A percentile compares a stretch with the other conserved stretches of the same genome.
Evolutionary conservation across 768 basidiomycete species (phyloP).

Genomic region (Lactarius evosmus): DNA sequence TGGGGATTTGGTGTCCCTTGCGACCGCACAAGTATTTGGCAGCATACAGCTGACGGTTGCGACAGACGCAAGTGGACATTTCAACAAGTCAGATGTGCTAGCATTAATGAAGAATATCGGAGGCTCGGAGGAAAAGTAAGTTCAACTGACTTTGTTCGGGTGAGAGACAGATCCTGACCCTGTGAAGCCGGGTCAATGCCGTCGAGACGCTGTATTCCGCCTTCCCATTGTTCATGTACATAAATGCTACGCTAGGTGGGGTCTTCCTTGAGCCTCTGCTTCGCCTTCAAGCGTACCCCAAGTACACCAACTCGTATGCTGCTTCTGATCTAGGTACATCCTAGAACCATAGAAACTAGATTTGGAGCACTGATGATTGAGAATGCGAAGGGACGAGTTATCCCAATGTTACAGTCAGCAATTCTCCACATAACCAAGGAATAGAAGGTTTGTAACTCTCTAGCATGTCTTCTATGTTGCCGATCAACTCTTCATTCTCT

Average conservation of each 20-base stretch:
- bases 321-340: slow-evolving; percentile 28
- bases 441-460: slow-evolving; percentile 15
- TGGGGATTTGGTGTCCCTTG: slow-evolving; percentile 49
- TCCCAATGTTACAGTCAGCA: slow-evolving; percentile 9
- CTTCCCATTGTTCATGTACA: slow-evolving; percentile 52
- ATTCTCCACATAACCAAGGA: background rate
- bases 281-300: slow-evolving; percentile 19
- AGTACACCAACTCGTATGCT: slow-evolving; percentile 25
- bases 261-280: slow-evolving; percentile 29
- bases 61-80: slow-evolving; percentile 44
- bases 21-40: slow-evolving; percentile 51
- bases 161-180: slow-evolving; percentile 4
- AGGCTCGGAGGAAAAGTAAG: slow-evolving; percentile 39
- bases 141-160: background rate
- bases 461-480: background rate
- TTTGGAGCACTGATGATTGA: background rate
- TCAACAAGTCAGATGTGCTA: slow-evolving; percentile 49
- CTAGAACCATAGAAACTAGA: no score
- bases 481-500: background rate
- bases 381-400: background rate
- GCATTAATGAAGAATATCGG: slow-evolving; percentile 45
- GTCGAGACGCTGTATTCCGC: slow-evolving; percentile 54
- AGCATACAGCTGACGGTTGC: slow-evolving; percentile 55
- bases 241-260: slow-evolving; percentile 48
- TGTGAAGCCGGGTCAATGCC: slow-evolving; percentile 38